Conservation (phyloP, 2,329 filamentous ascomycete species). For the Clonostachys sp. region DNA sequence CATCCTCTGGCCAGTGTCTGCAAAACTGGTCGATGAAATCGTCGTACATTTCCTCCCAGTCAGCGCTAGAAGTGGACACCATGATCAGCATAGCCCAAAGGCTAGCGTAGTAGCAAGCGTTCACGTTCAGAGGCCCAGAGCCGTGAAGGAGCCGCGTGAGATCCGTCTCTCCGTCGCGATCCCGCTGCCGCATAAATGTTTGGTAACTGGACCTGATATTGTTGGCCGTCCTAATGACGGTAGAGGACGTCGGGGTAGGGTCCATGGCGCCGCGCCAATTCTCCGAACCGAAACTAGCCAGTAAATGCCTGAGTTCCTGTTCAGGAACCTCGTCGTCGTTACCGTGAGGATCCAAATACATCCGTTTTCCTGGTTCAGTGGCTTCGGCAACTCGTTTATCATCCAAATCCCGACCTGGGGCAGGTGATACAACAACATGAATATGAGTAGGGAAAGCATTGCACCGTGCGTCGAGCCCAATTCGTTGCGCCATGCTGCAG, state of each 20-base stretch:
- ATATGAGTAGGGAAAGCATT: constrained; percentile 84
- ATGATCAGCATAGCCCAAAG: constrained; percentile 67
- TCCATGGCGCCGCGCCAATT: neutral
- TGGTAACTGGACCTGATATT: constrained; percentile 71
- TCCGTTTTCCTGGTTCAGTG: constrained; percentile 34
- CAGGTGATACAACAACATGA: constrained; percentile 69
- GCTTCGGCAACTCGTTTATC: constrained; percentile 21
- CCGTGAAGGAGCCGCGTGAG: constrained; percentile 27
- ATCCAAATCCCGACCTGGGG: constrained; percentile 56
- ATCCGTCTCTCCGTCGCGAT: constrained; percentile 13
- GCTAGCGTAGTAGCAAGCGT: constrained; percentile 63
- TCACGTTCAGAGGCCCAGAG: constrained; percentile 35
- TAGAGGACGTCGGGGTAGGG: neutral
- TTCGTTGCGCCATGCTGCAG: constrained; percentile 68
- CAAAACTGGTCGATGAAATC: constrained; percentile 49
- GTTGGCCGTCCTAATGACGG: constrained; percentile 27
- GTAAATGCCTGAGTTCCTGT: constrained; percentile 1
- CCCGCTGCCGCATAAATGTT: constrained; percentile 18
- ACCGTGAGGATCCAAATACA: constrained; percentile 83
- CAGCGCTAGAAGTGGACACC: constrained; percentile 36
- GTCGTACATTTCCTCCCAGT: constrained; percentile 58
- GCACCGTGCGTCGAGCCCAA: constrained; percentile 73
- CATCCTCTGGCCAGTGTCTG: constrained; percentile 53
- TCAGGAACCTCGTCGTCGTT: constrained; percentile 65
- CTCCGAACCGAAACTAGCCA: neutral